phyloP scores from a whole-genome alignment of 495 filamentous ascomycete genomes.

The Xylaria bambusicola region DNA sequence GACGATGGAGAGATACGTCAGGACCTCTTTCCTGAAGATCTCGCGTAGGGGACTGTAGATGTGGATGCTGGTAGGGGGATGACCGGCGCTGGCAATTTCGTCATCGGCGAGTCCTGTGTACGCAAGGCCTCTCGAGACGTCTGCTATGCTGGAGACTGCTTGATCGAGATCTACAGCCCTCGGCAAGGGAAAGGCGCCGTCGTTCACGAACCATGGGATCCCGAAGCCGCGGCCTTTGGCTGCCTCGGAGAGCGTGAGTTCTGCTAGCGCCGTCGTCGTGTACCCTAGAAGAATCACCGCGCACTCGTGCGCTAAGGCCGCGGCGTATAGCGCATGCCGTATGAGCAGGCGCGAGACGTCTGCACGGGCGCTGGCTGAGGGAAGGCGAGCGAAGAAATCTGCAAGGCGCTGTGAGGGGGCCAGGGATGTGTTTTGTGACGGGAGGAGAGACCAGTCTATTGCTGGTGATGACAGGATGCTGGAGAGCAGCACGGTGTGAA shows the following conservation, averaged over 20 bases:
- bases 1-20: conserved; percentile 57
- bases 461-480: conserved; percentile 46
- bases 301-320: conserved; percentile 61
- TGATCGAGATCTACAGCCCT: conserved; percentile 40
- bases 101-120: background rate
- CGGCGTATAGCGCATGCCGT: conserved; percentile 66
- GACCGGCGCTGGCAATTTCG: background rate
- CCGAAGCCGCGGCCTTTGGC: conserved; percentile 87
- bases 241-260: conserved; percentile 80
- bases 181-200: conserved; percentile 66
- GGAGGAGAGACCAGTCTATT: conserved; percentile 45
- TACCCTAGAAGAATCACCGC: conserved; percentile 78
- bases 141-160: conserved; percentile 17
- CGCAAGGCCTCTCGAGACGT: background rate
- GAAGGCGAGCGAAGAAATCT: conserved; percentile 59
- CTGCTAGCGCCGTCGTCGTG: conserved; percentile 83
- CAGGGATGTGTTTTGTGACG: conserved; percentile 39
- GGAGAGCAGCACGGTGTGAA: conserved; percentile 58
- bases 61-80: conserved; percentile 20
- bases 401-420: conserved; percentile 32
- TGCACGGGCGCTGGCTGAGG: conserved; percentile 69
- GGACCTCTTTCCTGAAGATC: conserved; percentile 75
- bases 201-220: conserved; percentile 77
- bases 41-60: conserved; percentile 77
- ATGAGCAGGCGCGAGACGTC: conserved; percentile 72